Evolutionary conservation across 1,139 yeast genomes (phyloP), one percentile per base, ranked within the genome.

Genomic region (Candida sanyaensis): DNA sequence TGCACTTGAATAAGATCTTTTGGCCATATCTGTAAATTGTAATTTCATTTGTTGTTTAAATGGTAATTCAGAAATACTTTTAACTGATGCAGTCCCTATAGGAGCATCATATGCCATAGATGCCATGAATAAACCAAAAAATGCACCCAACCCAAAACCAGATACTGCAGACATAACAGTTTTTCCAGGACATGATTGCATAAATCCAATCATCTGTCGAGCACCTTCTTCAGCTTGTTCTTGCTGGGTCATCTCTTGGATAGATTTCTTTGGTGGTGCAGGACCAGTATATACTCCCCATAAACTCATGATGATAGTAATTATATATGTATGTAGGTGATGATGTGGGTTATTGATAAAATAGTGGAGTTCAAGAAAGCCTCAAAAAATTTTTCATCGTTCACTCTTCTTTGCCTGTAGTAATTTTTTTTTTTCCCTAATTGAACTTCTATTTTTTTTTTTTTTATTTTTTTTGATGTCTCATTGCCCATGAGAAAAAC

Each of bases 131-230:
- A 93, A 73, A 53, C 99, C 98, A 65, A 93, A 91, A 53, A 92
- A 88, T 55, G 97, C 99, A 70, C 99, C 99, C 42, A 93, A 81
- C 36, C 86, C 93, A 69, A 91, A 93, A 40, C 99, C 99, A 13
- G 96, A 85, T 21, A 86, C 97, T 51, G 97, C 98, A 13, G 97
- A 88, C 77, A 92, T 84, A 33, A 78, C 84, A 0, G 97, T 83
- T 66, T 93, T 93, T 23, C 98, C 98, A 0, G 98, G 97, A 71
- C 99, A 93, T 13, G 96, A 88, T 55, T 86, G 86, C 92, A 91
- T 89, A 68, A 87, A 81, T 46, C 77, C 81, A 64, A 90, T 81
- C 86, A 92, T 87, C 63, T 82, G 84, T 59, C 75, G 74, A n/a
- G 97, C 97, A 11, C 96, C 96, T 50, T 82, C 84, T 59, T 89